Conservation (phyloP, 106 monocot species). For the Apostasia ramifera region DNA sequence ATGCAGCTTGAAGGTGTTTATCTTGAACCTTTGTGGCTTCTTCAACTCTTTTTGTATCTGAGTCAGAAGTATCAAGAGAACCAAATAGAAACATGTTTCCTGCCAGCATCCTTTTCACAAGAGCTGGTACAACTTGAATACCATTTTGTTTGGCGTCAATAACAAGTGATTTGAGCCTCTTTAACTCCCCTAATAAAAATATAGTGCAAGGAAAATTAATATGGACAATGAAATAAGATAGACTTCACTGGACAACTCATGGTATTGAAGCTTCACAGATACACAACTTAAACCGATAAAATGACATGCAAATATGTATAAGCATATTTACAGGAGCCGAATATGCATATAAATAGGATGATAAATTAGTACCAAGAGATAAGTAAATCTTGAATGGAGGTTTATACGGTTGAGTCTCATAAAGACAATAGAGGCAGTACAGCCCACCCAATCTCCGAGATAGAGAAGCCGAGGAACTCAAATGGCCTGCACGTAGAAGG, state of each 20-base stretch:
- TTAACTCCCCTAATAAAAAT: slow-evolving; percentile 57
- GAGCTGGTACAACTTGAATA: slow-evolving; percentile 37
- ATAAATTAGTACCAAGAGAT: slow-evolving; percentile 53
- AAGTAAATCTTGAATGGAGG: slow-evolving; percentile 85
- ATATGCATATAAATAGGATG: not conserved
- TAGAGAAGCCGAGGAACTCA: slow-evolving; percentile 37
- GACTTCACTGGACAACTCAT: no score
- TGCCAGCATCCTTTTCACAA: slow-evolving; percentile 81
- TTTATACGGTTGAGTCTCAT: slow-evolving; percentile 80
- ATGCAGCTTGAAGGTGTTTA: slow-evolving; percentile 55
- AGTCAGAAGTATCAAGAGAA: slow-evolving; percentile 46
- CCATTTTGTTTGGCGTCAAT: slow-evolving; percentile 62
- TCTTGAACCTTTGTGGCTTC: slow-evolving; percentile 50
- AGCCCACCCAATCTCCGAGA: slow-evolving; percentile 72
- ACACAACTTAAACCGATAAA: no score
- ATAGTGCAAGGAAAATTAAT: not conserved
- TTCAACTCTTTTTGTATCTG: slow-evolving; percentile 33
- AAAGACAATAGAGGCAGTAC: slow-evolving; percentile 93
- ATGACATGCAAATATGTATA: no score
- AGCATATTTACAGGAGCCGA: not conserved
- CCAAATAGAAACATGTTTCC: slow-evolving; percentile 73
- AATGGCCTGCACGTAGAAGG: slow-evolving; percentile 45
- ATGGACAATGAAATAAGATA: no score
- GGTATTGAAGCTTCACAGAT: no score
- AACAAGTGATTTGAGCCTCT: slow-evolving; percentile 56